A percentile compares a stretch with the other conserved stretches of the same genome.
These are phyloP conservation scores for Scheffersomyces stambukii DNA, from an alignment of 1,139 yeast species.

Conservation along the genomic window DNA sequence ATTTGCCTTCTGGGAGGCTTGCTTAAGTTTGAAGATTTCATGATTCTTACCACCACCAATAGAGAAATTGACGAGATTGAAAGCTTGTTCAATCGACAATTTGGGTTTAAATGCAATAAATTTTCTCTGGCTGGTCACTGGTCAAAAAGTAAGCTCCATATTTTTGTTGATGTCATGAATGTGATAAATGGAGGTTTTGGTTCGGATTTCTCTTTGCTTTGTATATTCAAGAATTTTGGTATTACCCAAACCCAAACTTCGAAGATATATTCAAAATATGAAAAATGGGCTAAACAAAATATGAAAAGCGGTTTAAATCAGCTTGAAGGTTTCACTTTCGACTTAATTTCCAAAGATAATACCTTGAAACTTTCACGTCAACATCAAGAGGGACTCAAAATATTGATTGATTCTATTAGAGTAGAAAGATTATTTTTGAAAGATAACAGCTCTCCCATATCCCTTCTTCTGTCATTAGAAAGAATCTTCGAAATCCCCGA, in stretches of 20 bases:
- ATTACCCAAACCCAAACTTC: conserved; percentile 1
- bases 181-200: conserved; percentile 30
- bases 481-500: conserved; percentile 18
- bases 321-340: no score
- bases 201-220: conserved; percentile 31
- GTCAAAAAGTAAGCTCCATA: conserved; percentile 47
- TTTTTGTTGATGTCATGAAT: conserved; percentile 48
- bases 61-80: conserved; percentile 44
- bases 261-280: conserved; percentile 2
- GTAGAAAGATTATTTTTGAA: conserved; percentile 10
- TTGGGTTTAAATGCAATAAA: conserved; percentile 41
- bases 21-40: conserved; percentile 48
- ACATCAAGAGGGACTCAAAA: background rate
- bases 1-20: conserved; percentile 35
- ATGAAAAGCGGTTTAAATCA: conserved; percentile 14
- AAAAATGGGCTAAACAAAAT: conserved; percentile 4
- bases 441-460: conserved; percentile 15
- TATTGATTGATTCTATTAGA: conserved; percentile 9
- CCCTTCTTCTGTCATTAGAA: conserved; percentile 17
- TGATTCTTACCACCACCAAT: conserved; percentile 53
- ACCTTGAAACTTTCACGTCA: no score
- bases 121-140: conserved; percentile 50
- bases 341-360: no score
- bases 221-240: conserved; percentile 20
- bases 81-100: conserved; percentile 29